Evolutionary conservation across 2,329 filamentous ascomycete genomes (phyloP), one percentile per base, ranked within the genome.

Genomic region (Ceratocystis ficicola): DNA sequence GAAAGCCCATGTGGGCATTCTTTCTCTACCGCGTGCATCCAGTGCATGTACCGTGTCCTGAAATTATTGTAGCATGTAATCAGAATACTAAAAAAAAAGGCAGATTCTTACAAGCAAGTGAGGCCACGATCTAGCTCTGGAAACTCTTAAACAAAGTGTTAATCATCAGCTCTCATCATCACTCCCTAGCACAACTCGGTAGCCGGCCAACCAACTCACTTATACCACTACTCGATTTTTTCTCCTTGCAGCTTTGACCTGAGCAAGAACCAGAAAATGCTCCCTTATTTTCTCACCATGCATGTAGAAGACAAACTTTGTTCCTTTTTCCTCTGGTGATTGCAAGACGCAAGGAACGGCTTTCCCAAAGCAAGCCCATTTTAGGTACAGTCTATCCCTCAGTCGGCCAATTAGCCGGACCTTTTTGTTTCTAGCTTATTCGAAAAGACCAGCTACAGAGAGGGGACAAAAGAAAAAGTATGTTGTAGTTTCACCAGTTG

Each of bases 361-460:
- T 5, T 28, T n/a, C 28, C 17, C 28, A 28, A 32, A 15, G n/a
- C 22, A 3, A 36, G 3, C 28, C 5, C 25, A 59, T 59, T 36
- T 41, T 4, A 30, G 15, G 28, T 30, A 59, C 55, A 59, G 32
- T 36, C 15, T n/a, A 30, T 28, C 15, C 28, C 55, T 28, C 15
- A 25, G 55, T 59, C 55, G 55, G 55, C 17, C 55, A 59, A 59
- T 59, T 59, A 59, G 5, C 55, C 55, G 55, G 55, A 30, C 25
- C 55, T 36, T 59, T 28, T 59, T 20, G 25, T 17, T 28, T 15
- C 12, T 55, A 8, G 20, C 22, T n/a, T 59, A 5, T 4, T 28
- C 15, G 28, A 20, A 17, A 57, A n/a, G 15, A 30, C 5, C 52
- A 20, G 28, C 8, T 8, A n/a, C 3, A 5, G 25, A 28, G 20